Evolutionary conservation across 2,329 filamentous ascomycete genomes (phyloP), one percentile per base, ranked within the genome.

Genomic region (Hypomyces perniciosus): DNA sequence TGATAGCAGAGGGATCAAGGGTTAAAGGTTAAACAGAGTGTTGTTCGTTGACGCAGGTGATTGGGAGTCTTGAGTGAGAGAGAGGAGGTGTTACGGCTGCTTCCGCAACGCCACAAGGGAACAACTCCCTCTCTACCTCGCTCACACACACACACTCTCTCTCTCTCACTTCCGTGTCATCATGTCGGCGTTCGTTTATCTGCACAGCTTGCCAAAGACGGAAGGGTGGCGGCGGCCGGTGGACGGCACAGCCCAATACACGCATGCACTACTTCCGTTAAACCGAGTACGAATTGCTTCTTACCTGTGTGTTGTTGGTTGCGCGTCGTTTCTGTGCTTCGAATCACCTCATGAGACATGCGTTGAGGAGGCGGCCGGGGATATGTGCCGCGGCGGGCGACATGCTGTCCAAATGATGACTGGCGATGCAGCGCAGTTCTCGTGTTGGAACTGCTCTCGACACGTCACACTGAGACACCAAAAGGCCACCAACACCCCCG

Each of bases 271-370:
- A 20, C 20, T 20, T 20, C 20, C 20, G 20, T 20, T 3, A 34
- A 44, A 35, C 41, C 47, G 47, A 44, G 40, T 31, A 50, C 47
- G 47, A 50, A 29, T 35, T 31, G 12, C 41, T 27, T 29, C 12
- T 35, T 35, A 8, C 4, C 33, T 35, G 33, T 35, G 33, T 8
- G 33, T 28, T 42, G 26, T 42, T 42, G 5, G 26, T 20, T 27
- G 7, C 10, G 26, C 39, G 38, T 35, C 42, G 13, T 13, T 31
- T 31, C 30, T 37, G 35, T 30, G 13, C 27, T 43, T n/a, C 34
- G n/a, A 10, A 33, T 43, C 12, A 46, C 31, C 30, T 28, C 35
- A 44, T 51, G 44, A 51, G 40, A 51, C 49, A 46, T 51, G 44
- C 49, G 20, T 20, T 44, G 38, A 27, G 9, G 26, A 35, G 37